Evolutionary conservation across 2,329 filamentous ascomycete genomes (phyloP), one percentile per base, ranked within the genome.

Genomic region (Apiospora hydei): DNA sequence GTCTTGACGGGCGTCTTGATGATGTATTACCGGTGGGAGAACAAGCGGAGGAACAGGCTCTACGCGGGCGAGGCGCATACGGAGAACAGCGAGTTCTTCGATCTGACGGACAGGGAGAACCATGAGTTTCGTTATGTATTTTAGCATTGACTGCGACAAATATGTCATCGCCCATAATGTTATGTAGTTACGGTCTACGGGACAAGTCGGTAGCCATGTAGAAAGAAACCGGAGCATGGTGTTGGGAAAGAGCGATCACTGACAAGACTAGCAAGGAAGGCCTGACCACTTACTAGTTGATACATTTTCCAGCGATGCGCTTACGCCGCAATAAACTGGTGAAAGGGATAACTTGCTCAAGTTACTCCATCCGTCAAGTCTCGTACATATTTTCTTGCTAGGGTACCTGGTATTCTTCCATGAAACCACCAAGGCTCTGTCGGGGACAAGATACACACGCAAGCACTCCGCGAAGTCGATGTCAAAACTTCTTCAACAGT

Each of bases 21-120:
- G 80, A 70, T 72, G 75, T 74, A 77, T 71, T 75, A 78, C 70
- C 72, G 26, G 44, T 73, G 64, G 70, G 71, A 26, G 67, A 69
- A n/a, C 71, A 73, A 66, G 67, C 34, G 69, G 70, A 34, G 69
- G 72, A 49, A n/a, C 72, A 13, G 57, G 21, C 16, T 26, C 26
- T 57, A 71, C 24, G 44, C 70, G 67, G 24, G 64, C 38, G 46
- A 70, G 68, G 68, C 71, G 30, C 57, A 72, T 43, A 69, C 70
- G 7, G 64, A 46, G 34, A 61, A 69, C 21, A 66, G 70, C 21
- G 67, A 74, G 46, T 46, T 44, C 34, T 71, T 69, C 38, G 71
- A 73, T 11, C 51, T 73, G 34, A 74, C 73, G 13, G 73, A 75
- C 61, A 44, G 72, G 4, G 66, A 53, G 68, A 71, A 74, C 34